phyloP scores from a whole-genome alignment of 441 rosid species.

The Eruca vesicaria region DNA sequence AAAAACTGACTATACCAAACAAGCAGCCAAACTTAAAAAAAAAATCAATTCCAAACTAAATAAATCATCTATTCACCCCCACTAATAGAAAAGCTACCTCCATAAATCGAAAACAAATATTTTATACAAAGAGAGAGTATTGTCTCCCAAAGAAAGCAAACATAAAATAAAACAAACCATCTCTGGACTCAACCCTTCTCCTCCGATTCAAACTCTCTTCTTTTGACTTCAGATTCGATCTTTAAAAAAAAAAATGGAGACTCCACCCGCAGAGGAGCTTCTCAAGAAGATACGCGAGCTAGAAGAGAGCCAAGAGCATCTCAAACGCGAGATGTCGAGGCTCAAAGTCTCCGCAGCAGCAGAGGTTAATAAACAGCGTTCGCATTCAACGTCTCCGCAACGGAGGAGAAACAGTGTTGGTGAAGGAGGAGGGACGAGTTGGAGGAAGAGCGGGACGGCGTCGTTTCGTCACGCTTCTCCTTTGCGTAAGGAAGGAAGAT shows the following conservation, averaged over 20 bases:
- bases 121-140: background rate
- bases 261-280: conserved; percentile 77
- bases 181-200: background rate
- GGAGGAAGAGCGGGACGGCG: conserved; percentile 55
- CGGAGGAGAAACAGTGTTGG: conserved; percentile 43
- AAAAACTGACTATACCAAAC: background rate
- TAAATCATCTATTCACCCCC: background rate
- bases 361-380: too few species aligned
- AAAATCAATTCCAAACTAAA: background rate
- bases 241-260: conserved; percentile 64
- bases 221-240: conserved; percentile 34
- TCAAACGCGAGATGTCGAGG: conserved; percentile 71
- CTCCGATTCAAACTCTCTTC: conserved; percentile 9
- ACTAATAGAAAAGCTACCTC: conserved; percentile 4
- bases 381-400: conserved; percentile 87
- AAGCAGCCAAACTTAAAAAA: conserved; percentile 15
- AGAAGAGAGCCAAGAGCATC: conserved; percentile 80
- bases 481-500: conserved; percentile 54
- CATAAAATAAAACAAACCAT: background rate
- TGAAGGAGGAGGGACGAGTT: conserved; percentile 31
- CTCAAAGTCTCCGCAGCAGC: conserved; percentile 43
- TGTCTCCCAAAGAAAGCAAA: background rate
- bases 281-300: conserved; percentile 82
- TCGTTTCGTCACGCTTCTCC: conserved; percentile 87
- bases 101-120: background rate